Percentiles rank a stretch among this genome's conserved stretches.
phyloP scores from a whole-genome alignment of 225 moss, liverwort and hornwort genomes.

The Sphagnum contortum region DNA sequence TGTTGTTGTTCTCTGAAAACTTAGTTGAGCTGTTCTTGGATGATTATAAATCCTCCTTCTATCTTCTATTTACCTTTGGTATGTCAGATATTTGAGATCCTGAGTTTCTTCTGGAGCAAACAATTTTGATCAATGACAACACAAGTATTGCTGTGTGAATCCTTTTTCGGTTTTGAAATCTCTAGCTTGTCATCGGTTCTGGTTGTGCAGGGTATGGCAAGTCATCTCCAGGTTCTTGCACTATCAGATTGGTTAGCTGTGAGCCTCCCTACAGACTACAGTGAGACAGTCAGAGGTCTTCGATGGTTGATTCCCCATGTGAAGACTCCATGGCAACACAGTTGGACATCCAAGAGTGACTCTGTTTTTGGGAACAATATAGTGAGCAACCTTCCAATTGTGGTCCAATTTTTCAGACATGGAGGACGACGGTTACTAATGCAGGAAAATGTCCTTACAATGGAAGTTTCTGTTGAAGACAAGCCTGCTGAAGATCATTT shows the following conservation, averaged over 20 bases:
- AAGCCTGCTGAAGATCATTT: too few species aligned
- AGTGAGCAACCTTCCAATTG: slow-evolving; percentile 14
- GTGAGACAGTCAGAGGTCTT: slow-evolving; percentile 62
- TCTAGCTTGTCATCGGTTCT: background rate
- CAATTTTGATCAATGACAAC: background rate
- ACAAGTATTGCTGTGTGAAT: slow-evolving; percentile 1
- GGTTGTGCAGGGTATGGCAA: slow-evolving; percentile 58
- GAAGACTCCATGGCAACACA: slow-evolving; percentile 60
- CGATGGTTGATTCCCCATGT: slow-evolving; percentile 80
- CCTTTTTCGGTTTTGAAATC: background rate
- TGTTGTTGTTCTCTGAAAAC: background rate
- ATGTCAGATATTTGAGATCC: too few species aligned
- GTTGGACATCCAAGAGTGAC: slow-evolving; percentile 11
- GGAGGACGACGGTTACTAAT: slow-evolving; percentile 32
- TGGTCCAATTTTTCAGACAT: slow-evolving; percentile 23
- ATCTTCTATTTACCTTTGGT: too few species aligned
- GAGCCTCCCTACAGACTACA: slow-evolving; percentile 66
- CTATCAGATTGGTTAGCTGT: slow-evolving; percentile 71
- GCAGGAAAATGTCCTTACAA: background rate
- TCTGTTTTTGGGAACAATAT: slow-evolving; percentile 14
- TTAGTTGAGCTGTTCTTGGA: too few species aligned
- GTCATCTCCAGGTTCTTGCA: slow-evolving; percentile 82
- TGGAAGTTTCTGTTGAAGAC: background rate
- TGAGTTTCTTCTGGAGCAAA: too few species aligned
- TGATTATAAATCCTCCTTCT: too few species aligned